Evolutionary conservation across 768 basidiomycete genomes (phyloP).

Genomic region (Termitomyces sp.): DNA sequence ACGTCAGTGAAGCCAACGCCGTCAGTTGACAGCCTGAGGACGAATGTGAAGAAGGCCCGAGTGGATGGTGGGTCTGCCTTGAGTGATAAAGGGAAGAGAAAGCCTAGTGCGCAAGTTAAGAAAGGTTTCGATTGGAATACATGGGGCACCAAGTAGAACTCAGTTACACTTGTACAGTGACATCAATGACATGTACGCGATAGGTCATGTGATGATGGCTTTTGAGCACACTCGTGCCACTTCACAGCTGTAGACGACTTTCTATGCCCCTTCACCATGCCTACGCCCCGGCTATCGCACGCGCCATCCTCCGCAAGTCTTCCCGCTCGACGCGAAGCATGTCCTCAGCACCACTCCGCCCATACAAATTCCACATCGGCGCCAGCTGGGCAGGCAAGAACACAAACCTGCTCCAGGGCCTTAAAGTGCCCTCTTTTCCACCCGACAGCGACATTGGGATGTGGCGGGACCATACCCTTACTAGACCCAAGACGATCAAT

Average conservation of each 20-base stretch:
- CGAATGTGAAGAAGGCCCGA: slow-evolving; percentile 6
- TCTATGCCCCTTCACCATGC: slow-evolving; percentile 12
- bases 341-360: slow-evolving; percentile 26
- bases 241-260: not conserved
- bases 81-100: not conserved
- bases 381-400: slow-evolving; percentile 76
- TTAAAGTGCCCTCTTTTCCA: slow-evolving; percentile 50
- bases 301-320: slow-evolving; percentile 17
- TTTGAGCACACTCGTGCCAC: not conserved
- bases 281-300: slow-evolving; percentile 14
- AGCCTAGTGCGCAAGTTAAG: not conserved
- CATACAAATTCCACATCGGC: slow-evolving; percentile 76
- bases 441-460: slow-evolving; percentile 54
- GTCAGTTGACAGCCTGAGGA: not conserved
- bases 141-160: slow-evolving; percentile 16
- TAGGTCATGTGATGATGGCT: slow-evolving; percentile 17
- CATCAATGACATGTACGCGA: not conserved
- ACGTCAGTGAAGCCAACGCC: not conserved
- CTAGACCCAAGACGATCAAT: slow-evolving; percentile 37
- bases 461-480: slow-evolving; percentile 70
- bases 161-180: too few species aligned
- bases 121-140: slow-evolving; percentile 24
- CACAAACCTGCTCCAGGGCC: slow-evolving; percentile 26
- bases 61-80: slow-evolving; percentile 1
- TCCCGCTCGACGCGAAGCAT: slow-evolving; percentile 12